These are phyloP conservation scores for Clausena lansium DNA, from an alignment of 345 rosid species.

Conservation along the genomic window DNA sequence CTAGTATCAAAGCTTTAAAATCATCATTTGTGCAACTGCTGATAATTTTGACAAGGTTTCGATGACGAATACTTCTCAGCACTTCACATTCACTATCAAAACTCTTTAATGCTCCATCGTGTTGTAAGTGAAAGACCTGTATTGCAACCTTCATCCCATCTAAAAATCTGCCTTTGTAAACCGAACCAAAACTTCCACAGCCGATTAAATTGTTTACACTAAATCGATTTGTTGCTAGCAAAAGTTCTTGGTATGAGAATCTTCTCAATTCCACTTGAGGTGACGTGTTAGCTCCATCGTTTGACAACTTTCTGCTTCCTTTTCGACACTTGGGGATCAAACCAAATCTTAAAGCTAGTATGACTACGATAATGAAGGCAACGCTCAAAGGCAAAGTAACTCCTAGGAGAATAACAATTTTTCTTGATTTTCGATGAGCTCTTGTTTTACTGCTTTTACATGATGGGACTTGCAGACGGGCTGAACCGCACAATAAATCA, in stretches of 20 bases:
- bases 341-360: no score
- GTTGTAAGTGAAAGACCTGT: conserved; percentile 11
- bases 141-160: conserved; percentile 10
- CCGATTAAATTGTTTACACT: conserved; percentile 18
- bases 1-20: no score
- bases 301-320: no score
- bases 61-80: no score
- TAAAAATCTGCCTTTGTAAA: conserved; percentile 14
- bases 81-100: no score
- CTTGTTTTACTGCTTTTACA: neutral
- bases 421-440: neutral
- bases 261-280: neutral
- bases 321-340: neutral
- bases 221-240: conserved; percentile 20
- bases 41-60: no score
- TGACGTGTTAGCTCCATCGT: no score
- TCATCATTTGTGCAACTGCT: no score
- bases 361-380: no score
- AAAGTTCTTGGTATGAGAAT: conserved; percentile 5
- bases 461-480: conserved; percentile 1
- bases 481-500: neutral
- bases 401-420: neutral
- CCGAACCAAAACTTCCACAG: conserved; percentile 15
- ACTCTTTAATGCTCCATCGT: no score
- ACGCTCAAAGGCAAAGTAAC: no score